phyloP scores from a whole-genome alignment of 805 yeast genomes.

The Suhomyces pyralidae region DNA sequence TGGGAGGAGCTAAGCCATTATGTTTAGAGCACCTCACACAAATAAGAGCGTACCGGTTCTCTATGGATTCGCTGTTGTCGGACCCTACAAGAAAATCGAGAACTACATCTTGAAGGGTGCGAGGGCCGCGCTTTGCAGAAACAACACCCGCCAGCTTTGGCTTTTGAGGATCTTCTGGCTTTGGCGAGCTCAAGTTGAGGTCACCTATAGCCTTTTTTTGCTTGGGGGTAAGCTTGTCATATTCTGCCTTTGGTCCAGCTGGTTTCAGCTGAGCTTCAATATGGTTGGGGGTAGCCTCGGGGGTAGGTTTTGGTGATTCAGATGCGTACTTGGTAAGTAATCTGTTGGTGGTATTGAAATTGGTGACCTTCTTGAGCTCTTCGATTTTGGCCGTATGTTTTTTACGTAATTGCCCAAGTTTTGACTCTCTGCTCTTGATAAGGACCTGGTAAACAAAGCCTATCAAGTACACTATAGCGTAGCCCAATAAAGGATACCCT shows the following conservation, averaged over 20 bases:
- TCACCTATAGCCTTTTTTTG: slow-evolving; percentile 3
- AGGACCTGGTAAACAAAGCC: slow-evolving; percentile 16
- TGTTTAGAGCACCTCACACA: slow-evolving; percentile 65
- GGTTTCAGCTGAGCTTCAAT: background rate
- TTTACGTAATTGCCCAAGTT: slow-evolving; percentile 30
- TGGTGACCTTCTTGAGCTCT: slow-evolving; percentile 67
- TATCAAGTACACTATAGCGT: slow-evolving; percentile 15
- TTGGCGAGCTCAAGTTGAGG: background rate
- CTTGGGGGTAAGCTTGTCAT: background rate
- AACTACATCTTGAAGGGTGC: slow-evolving; percentile 35
- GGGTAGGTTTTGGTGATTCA: background rate
- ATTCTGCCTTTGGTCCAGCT: background rate
- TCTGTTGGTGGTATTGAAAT: slow-evolving; percentile 73
- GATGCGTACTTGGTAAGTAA: slow-evolving; percentile 55
- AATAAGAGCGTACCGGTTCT: slow-evolving; percentile 66
- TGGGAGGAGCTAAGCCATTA: slow-evolving; percentile 81
- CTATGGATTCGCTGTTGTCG: slow-evolving; percentile 64
- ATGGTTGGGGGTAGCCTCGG: background rate
- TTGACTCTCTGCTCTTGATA: slow-evolving; percentile 19
- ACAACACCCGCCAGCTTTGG: background rate
- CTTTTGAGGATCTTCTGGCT: background rate
- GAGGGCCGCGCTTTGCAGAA: background rate
- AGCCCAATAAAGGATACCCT: slow-evolving; percentile 22
- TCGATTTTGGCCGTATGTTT: slow-evolving; percentile 56
- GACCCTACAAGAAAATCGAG: slow-evolving; percentile 41